phyloP scores from a whole-genome alignment of 2,329 filamentous ascomycete species.

The Diaporthe helianthi region DNA sequence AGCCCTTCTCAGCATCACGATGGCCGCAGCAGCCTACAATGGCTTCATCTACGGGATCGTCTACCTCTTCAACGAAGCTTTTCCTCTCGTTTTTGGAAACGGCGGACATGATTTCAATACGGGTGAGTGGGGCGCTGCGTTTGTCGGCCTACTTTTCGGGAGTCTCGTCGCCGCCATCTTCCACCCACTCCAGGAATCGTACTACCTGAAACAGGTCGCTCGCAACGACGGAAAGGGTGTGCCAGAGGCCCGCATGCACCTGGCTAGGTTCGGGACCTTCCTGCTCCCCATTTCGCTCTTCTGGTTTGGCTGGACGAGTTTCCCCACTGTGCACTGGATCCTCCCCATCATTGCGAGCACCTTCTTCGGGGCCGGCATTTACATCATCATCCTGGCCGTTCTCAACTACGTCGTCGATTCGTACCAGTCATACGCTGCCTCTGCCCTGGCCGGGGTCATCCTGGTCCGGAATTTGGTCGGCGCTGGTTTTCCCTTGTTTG shows the following conservation, averaged over 20 bases:
- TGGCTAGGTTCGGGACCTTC: constrained; percentile 40
- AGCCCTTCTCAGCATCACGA: background rate
- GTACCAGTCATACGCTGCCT: constrained; percentile 16
- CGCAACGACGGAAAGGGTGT: constrained; percentile 29
- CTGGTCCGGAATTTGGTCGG: constrained; percentile 63
- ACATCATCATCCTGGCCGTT: constrained; percentile 30
- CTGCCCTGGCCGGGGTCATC: constrained; percentile 40
- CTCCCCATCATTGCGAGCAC: constrained; percentile 61
- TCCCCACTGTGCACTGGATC: constrained; percentile 64
- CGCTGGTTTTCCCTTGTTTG: constrained; percentile 66
- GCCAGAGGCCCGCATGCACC: constrained; percentile 26
- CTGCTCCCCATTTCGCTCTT: constrained; percentile 73
- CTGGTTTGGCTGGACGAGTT: constrained; percentile 74
- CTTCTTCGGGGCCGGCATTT: constrained; percentile 50
- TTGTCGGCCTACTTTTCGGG: constrained; percentile 23
- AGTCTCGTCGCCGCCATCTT: constrained; percentile 8
- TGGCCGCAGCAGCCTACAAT: constrained; percentile 24
- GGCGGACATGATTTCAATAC: constrained; percentile 26
- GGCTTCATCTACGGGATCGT: constrained; percentile 30
- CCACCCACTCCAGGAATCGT: constrained; percentile 23
- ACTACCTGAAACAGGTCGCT: constrained; percentile 23
- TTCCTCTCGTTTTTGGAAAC: constrained; percentile 17
- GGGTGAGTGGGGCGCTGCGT: constrained; percentile 18
- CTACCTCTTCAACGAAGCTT: constrained; percentile 30
- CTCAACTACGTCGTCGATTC: constrained; percentile 30